Conservation (phyloP, 1,284 basidiomycete genomes). For the Cryptococcus amylolentus region DNA sequence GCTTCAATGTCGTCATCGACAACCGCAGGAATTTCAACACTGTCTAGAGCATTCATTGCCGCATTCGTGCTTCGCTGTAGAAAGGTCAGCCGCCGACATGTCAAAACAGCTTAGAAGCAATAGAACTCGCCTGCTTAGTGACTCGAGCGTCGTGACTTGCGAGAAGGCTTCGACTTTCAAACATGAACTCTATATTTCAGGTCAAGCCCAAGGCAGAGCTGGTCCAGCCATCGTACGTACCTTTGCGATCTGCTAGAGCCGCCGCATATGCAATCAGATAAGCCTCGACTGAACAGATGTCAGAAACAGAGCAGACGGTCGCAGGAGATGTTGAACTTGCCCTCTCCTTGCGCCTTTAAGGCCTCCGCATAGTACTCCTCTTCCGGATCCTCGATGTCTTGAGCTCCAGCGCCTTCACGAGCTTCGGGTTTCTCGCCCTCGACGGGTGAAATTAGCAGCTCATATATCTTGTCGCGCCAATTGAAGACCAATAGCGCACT, state of each 20-base stretch:
- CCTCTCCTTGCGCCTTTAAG: constrained; percentile 43
- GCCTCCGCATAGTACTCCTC: constrained; percentile 45
- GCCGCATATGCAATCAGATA: constrained; percentile 45
- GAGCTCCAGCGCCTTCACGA: constrained; percentile 15
- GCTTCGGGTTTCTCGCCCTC: constrained; percentile 26
- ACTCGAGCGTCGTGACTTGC: constrained; percentile 28
- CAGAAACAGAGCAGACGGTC: constrained; percentile 4
- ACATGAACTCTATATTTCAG: constrained; percentile 35
- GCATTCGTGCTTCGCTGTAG: constrained; percentile 27
- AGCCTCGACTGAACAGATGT: constrained; percentile 30
- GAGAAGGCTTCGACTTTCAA: constrained; percentile 38
- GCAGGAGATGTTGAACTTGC: constrained; percentile 11
- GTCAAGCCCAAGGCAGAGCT: neutral
- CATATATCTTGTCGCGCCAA: constrained; percentile 40
- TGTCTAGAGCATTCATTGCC: constrained; percentile 25
- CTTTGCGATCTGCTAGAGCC: constrained; percentile 43
- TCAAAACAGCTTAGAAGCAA: neutral
- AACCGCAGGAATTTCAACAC: constrained; percentile 13
- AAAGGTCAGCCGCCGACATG: neutral
- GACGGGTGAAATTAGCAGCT: constrained; percentile 32
- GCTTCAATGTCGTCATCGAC: constrained; percentile 25
- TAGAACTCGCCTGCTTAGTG: constrained; percentile 25
- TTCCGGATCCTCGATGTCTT: constrained; percentile 37
- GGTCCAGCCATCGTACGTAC: constrained; percentile 6
- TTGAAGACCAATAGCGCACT: constrained; percentile 40